These are phyloP conservation scores for Ceratonia siliqua DNA, from an alignment of 306 rosid genomes.

Conservation along the genomic window DNA sequence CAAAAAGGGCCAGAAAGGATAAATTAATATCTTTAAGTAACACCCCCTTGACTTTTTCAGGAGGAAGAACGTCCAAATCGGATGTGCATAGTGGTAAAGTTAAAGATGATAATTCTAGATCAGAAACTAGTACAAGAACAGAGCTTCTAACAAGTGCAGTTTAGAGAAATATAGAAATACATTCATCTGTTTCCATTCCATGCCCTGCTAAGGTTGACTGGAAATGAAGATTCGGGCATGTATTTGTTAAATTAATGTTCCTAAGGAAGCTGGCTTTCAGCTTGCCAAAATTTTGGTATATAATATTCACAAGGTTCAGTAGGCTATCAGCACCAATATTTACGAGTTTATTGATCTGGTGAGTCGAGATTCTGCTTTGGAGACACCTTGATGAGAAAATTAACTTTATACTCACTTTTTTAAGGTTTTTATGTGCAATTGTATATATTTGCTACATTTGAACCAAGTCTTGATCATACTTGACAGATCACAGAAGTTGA, in stretches of 20 bases:
- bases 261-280: conserved; percentile 33
- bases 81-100: conserved; percentile 44
- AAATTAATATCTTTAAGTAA: conserved; percentile 60
- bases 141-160: conserved; percentile 71
- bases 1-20: conserved; percentile 44
- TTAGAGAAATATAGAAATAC: conserved; percentile 45
- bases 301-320: conserved; percentile 25
- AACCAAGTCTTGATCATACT: not conserved
- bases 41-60: conserved; percentile 46
- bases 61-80: conserved; percentile 50
- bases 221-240: conserved; percentile 37
- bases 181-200: conserved; percentile 36
- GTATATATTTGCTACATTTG: not conserved
- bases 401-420: not conserved
- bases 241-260: conserved; percentile 36
- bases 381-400: not conserved
- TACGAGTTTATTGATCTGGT: conserved; percentile 4
- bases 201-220: conserved; percentile 37
- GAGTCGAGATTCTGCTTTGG: conserved; percentile 26
- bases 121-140: conserved; percentile 50
- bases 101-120: conserved; percentile 56
- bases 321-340: conserved; percentile 1
- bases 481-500: not conserved
- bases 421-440: not conserved
- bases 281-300: conserved; percentile 43